Evolutionary conservation across 768 basidiomycete species (phyloP).

Genomic region (Rhodotorula paludigena): DNA sequence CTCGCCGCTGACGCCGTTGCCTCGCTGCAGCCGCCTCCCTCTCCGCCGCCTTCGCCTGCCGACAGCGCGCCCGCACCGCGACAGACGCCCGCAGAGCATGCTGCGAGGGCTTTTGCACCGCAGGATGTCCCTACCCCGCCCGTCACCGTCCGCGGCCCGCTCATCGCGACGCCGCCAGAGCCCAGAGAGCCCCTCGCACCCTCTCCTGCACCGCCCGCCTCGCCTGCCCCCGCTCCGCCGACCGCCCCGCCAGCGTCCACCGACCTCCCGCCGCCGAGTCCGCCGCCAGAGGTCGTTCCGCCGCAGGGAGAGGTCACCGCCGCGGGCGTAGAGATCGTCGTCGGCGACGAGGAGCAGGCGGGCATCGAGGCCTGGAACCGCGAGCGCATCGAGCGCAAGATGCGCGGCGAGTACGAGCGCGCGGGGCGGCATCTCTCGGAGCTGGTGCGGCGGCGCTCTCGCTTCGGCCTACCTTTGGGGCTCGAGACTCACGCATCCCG

Average conservation of each 20-base stretch:
- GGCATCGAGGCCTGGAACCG: constrained; percentile 70
- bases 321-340: constrained; percentile 18
- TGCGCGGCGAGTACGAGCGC: constrained; percentile 73
- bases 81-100: constrained; percentile 9
- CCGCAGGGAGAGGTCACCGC: constrained; percentile 6
- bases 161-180: constrained; percentile 12
- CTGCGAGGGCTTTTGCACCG: constrained; percentile 1
- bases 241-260: background rate
- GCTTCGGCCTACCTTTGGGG: background rate
- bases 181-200: background rate
- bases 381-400: constrained; percentile 62
- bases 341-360: constrained; percentile 43
- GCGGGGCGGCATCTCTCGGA: constrained; percentile 61
- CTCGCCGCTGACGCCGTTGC: background rate
- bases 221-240: background rate
- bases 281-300: background rate
- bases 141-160: constrained; percentile 10
- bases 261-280: background rate
- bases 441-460: constrained; percentile 57
- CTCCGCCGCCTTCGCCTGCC: background rate
- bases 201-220: background rate
- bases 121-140: constrained; percentile 7
- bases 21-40: background rate
- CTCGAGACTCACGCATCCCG: too few relatives aligned
- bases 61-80: background rate